Conservation (phyloP, 1,284 basidiomycete genomes). For the Papiliotrema nemorosa region DNA sequence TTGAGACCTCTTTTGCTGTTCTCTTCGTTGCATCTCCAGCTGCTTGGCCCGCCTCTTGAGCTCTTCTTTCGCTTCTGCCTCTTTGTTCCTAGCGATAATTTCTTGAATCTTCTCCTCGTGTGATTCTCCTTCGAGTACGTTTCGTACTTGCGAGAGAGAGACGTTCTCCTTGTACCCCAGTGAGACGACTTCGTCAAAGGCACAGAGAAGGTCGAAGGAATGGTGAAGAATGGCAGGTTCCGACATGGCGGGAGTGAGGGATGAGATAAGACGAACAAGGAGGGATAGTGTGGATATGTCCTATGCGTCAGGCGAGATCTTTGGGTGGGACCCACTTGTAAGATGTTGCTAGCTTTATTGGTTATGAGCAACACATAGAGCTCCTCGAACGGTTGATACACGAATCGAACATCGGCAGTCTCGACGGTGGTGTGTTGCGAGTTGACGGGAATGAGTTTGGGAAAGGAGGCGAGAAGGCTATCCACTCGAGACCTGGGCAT, state of each 20-base stretch:
- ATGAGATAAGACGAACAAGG: conserved; percentile 88
- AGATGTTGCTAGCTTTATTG: conserved; percentile 95
- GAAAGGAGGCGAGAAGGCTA: conserved; percentile 92
- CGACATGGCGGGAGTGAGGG: conserved; percentile 71
- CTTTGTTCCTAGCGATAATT: conserved; percentile 98
- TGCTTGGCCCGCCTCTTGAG: conserved; percentile 97
- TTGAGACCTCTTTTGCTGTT: conserved; percentile 72
- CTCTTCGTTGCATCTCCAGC: conserved; percentile 94
- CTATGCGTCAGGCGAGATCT: conserved; percentile 44
- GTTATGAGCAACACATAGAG: conserved; percentile 97
- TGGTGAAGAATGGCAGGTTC: conserved; percentile 88
- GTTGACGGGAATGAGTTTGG: conserved; percentile 93
- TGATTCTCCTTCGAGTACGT: conserved; percentile 94
- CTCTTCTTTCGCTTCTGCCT: conserved; percentile 98
- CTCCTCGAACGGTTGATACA: conserved; percentile 97
- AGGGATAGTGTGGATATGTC: conserved; percentile 96
- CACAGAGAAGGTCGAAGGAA: conserved; percentile 90
- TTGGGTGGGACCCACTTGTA: conserved; percentile 55
- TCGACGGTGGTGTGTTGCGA: conserved; percentile 97
- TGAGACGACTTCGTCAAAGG: conserved; percentile 95
- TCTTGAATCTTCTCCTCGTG: conserved; percentile 99
- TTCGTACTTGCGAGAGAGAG: conserved; percentile 85
- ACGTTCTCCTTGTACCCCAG: conserved; percentile 93
- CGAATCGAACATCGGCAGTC: conserved; percentile 88
- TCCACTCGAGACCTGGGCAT: conserved; percentile 91